These are phyloP conservation scores for Trichophyton benhamiae DNA, from an alignment of 2,329 filamentous ascomycete species.

Conservation along the genomic window DNA sequence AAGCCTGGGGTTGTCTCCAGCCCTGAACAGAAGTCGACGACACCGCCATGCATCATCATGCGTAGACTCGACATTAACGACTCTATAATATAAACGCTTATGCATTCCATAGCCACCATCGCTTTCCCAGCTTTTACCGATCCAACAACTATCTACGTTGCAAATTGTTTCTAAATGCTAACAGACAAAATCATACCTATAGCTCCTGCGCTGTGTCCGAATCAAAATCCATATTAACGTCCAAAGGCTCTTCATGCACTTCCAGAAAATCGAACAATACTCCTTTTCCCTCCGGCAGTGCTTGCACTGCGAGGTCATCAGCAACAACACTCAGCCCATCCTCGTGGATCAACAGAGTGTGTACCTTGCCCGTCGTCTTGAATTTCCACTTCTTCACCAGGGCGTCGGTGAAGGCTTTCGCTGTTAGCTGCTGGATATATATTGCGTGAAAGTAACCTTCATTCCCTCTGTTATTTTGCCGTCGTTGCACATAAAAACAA, in stretches of 20 bases:
- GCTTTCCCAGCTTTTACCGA: no score
- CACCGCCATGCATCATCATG: no score
- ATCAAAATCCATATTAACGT: neutral
- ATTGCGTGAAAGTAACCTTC: constrained; percentile 67
- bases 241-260: neutral
- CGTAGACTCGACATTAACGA: no score
- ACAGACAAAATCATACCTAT: neutral
- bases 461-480: constrained; percentile 29
- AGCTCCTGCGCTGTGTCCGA: neutral
- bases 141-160: no score
- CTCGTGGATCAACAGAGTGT: constrained; percentile 58
- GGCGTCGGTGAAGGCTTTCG: constrained; percentile 60
- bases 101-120: no score
- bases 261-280: constrained; percentile 54
- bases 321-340: constrained; percentile 72
- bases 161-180: no score
- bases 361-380: constrained; percentile 57
- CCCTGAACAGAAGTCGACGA: no score
- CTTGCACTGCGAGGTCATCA: constrained; percentile 76
- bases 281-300: constrained; percentile 80
- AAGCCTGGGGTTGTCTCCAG: no score
- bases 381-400: constrained; percentile 72
- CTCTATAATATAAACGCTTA: no score
- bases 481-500: constrained; percentile 69
- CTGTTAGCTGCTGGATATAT: constrained; percentile 66